Conservation (phyloP, 148 eudicot genomes). For the Heliosperma pusillum region DNA sequence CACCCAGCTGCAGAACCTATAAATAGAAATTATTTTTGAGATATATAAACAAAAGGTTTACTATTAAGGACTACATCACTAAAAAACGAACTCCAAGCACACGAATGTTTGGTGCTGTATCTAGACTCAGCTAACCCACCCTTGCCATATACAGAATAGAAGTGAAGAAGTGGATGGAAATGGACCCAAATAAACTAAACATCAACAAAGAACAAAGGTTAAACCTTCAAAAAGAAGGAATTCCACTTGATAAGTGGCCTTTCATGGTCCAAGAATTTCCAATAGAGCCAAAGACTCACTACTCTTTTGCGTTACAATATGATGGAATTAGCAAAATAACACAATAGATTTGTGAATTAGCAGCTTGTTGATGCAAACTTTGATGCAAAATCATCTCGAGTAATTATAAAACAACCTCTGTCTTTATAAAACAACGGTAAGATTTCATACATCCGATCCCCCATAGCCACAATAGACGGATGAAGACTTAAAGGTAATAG, state of each 20-base stretch:
- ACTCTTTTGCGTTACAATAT: too few species aligned
- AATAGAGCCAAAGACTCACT: too few species aligned
- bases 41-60: slow-evolving; percentile 9
- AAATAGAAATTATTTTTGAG: slow-evolving; percentile 18
- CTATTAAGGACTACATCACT: not conserved
- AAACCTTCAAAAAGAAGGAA: not conserved
- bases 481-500: not conserved
- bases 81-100: not conserved
- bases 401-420: too few species aligned
- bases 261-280: slow-evolving; percentile 4
- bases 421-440: too few species aligned
- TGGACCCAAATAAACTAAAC: not conserved
- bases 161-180: not conserved
- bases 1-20: slow-evolving; percentile 99
- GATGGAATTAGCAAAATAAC: too few species aligned
- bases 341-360: too few species aligned
- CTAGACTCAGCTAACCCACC: not conserved
- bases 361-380: too few species aligned
- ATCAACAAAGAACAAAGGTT: not conserved
- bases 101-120: not conserved
- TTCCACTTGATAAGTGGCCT: not conserved
- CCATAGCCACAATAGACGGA: not conserved
- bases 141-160: not conserved
- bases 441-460: not conserved
- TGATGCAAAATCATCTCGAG: too few species aligned